Evolutionary conservation across 768 basidiomycete genomes (phyloP), one percentile per base, ranked within the genome.

Genomic region (Amanita exitialis): DNA sequence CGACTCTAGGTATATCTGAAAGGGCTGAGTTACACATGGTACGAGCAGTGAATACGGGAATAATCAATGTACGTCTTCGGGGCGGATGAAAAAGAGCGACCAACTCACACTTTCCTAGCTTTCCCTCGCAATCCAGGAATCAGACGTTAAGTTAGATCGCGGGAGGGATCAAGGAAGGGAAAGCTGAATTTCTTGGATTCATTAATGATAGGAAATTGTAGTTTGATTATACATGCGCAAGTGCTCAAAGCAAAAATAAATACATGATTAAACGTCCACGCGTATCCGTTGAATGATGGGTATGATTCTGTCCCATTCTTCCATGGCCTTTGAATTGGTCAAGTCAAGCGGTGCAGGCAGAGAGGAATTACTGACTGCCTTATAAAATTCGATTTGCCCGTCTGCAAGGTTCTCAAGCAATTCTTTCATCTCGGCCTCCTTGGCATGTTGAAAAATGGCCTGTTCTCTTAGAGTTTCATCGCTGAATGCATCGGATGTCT

Each of bases 401-500:
- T 96, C 90, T 21, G 92, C 92, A 55, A 96, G 79, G 54, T 84
- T 82, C 16, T 79, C 80, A 9, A 99, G 64, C 77, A 97, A 83
- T 61, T 93, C 91, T 68, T 95, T 96, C 95, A 98, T 96, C 70
- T 99, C 96, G 44, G 83, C 78, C 61, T 91, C 84, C 66, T 98
- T 98, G 10, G 86, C 80, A 54, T 80, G 75, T 62, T 96, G 90
- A 70, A 98, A 98, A 54, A 90, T 72, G 20, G 80, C 71, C 67
- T 98, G 92, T 64, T 99, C 96, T 44, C 85, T 77, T 21, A 98
- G 68, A 12, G 93, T 95, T 66, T 95, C 92, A 53, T 94, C 91
- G 58, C 90, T 95, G 67, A 99, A 99, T 3, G 92, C 91, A 58
- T 93, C 91, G 1, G 90, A 92, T 0, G 95, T 96, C 61, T 97